Evolutionary conservation across 2,329 filamentous ascomycete genomes (phyloP).

Genomic region (Sordariomycetes sp.): DNA sequence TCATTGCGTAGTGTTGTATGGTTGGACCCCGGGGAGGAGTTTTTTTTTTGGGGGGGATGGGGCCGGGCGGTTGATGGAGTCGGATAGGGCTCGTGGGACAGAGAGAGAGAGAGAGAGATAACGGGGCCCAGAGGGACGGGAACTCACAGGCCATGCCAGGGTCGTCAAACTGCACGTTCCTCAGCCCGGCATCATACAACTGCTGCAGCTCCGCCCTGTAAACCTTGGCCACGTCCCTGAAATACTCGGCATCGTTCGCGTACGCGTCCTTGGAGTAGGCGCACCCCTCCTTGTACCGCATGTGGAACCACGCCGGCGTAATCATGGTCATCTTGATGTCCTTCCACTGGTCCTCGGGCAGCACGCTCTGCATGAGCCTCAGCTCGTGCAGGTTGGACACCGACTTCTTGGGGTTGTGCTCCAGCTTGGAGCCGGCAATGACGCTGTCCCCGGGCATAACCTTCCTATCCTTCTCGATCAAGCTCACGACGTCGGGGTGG

Average conservation of each 20-base stretch:
- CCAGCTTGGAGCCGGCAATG: conserved; percentile 33
- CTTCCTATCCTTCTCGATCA: conserved; percentile 37
- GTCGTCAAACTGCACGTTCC: conserved; percentile 57
- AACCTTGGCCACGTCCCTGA: conserved; percentile 49
- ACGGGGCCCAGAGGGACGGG: background rate
- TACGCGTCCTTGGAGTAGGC: conserved; percentile 13
- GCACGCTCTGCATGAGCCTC: conserved; percentile 27
- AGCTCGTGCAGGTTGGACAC: conserved; percentile 36
- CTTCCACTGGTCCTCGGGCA: conserved; percentile 32
- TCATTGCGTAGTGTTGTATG: too few species aligned
- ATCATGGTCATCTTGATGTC: conserved; percentile 42
- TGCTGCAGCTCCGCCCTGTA: conserved; percentile 49
- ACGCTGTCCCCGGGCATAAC: conserved; percentile 44
- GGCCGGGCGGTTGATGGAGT: too few species aligned
- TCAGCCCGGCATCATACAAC: conserved; percentile 47
- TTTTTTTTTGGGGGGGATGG: background rate
- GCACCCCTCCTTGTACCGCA: conserved; percentile 13
- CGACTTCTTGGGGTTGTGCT: conserved; percentile 25
- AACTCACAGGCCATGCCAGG: conserved; percentile 51
- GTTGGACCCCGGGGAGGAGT: too few species aligned
- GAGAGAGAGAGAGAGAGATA: background rate
- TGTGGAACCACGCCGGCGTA: conserved; percentile 27
- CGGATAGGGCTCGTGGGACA: too few species aligned
- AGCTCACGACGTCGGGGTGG: conserved; percentile 38
- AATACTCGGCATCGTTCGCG: conserved; percentile 36